Evolutionary conservation across 2,329 filamentous ascomycete species (phyloP).

Genomic region (Calonectria crousiana): DNA sequence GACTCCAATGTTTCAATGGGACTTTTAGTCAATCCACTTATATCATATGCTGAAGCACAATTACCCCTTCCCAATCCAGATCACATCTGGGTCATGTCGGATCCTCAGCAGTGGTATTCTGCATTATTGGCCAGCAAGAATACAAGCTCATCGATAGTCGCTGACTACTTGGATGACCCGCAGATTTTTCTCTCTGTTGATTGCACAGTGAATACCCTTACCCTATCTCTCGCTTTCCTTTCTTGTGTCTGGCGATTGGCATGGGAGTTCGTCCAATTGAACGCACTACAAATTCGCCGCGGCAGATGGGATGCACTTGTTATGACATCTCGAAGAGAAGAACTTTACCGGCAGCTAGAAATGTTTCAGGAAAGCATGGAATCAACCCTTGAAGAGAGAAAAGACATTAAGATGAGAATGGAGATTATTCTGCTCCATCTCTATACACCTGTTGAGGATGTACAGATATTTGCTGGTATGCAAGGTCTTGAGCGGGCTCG

Average conservation of each 20-base stretch:
- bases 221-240: slow-evolving; percentile 32
- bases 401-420: slow-evolving; percentile 47
- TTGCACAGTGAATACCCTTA: slow-evolving; percentile 17
- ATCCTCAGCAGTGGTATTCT: slow-evolving; percentile 43
- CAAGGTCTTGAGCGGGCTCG: slow-evolving; percentile 54
- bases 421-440: slow-evolving; percentile 52
- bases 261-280: slow-evolving; percentile 48
- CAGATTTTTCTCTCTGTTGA: neutral
- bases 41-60: slow-evolving; percentile 48
- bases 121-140: neutral
- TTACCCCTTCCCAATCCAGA: slow-evolving; percentile 41
- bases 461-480: slow-evolving; percentile 58
- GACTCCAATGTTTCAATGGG: slow-evolving; percentile 47
- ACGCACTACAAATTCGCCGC: slow-evolving; percentile 38
- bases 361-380: slow-evolving; percentile 5
- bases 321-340: slow-evolving; percentile 43
- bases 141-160: neutral
- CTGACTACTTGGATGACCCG: slow-evolving; percentile 37
- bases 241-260: slow-evolving; percentile 43
- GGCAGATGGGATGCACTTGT: slow-evolving; percentile 45
- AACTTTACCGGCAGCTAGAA: slow-evolving; percentile 42
- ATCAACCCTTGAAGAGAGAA: neutral
- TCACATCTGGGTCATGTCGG: slow-evolving; percentile 40
- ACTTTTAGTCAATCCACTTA: slow-evolving; percentile 43
- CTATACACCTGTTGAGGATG: slow-evolving; percentile 55